These are phyloP conservation scores for Corymbia maculata DNA, from an alignment of 345 rosid genomes.

Conservation along the genomic window DNA sequence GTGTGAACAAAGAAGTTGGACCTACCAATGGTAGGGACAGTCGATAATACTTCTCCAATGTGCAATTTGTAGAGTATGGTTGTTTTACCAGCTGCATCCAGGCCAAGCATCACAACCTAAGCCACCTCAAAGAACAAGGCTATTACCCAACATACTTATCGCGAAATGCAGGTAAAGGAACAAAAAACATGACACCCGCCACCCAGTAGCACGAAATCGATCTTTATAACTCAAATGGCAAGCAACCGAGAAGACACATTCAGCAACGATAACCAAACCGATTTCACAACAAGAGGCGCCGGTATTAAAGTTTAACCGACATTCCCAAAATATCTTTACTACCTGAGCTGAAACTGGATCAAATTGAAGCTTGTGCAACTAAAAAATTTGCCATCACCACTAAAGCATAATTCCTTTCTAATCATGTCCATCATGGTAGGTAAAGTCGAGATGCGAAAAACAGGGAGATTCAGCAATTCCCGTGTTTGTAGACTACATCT, in stretches of 20 bases:
- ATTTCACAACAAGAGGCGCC: background rate
- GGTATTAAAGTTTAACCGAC: background rate
- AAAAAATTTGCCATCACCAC: background rate
- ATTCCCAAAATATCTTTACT: background rate
- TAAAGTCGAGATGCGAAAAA: background rate
- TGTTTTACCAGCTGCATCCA: constrained; percentile 97
- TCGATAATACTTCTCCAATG: constrained; percentile 93
- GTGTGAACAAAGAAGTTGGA: background rate
- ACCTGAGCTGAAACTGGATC: background rate
- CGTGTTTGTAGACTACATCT: background rate
- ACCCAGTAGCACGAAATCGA: background rate
- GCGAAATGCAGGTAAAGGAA: background rate
- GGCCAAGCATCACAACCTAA: constrained; percentile 96
- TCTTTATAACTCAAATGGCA: background rate
- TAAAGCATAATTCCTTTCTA: background rate
- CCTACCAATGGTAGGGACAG: constrained; percentile 95
- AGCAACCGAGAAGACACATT: background rate
- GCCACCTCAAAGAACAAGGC: constrained; percentile 7
- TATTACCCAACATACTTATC: background rate
- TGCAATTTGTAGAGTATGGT: constrained; percentile 94
- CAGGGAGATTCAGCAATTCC: background rate
- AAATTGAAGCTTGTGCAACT: background rate
- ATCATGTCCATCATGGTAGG: background rate
- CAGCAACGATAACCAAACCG: background rate
- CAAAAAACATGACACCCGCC: background rate